A percentile compares a stretch with the other conserved stretches of the same genome.
Conservation (phyloP, 495 filamentous ascomycete genomes). For the Hyaloscypha variabilis region DNA sequence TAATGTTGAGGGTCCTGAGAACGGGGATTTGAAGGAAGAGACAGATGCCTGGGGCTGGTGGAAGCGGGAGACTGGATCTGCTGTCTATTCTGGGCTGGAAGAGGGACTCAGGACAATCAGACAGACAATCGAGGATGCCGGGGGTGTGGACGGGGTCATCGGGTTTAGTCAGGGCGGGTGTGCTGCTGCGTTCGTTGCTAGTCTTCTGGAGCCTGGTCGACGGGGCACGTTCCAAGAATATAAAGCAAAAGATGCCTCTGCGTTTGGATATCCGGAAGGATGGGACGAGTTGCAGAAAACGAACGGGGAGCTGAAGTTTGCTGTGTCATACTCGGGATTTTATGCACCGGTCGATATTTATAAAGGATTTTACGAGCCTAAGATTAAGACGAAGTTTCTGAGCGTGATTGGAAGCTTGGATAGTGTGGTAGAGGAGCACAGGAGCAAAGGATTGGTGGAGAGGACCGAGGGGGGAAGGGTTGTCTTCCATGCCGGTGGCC, state of each 20-base stretch:
- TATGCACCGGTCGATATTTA: conserved; percentile 64
- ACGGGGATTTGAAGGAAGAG: conserved; percentile 37
- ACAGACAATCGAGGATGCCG: conserved; percentile 54
- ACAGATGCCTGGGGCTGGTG: conserved; percentile 76
- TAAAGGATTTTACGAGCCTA: conserved; percentile 72
- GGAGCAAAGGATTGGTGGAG: conserved; percentile 66
- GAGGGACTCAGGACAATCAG: conserved; percentile 64
- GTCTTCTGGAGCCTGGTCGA: conserved; percentile 65
- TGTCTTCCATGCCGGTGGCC: conserved; percentile 88
- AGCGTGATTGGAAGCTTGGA: conserved; percentile 86
- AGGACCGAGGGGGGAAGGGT: conserved; percentile 60
- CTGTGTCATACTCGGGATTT: conserved; percentile 80
- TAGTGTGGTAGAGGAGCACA: conserved; percentile 80
- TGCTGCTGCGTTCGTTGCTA: conserved; percentile 60
- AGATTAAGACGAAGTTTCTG: conserved; percentile 74
- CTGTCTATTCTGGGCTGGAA: conserved; percentile 66
- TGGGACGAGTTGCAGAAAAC: conserved; percentile 39
- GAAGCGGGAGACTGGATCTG: conserved; percentile 61
- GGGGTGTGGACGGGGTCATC: conserved; percentile 71
- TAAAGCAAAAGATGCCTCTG: conserved; percentile 37
- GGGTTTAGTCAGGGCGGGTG: conserved; percentile 76
- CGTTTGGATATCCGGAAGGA: conserved; percentile 35
- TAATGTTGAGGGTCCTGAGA: conserved; percentile 23
- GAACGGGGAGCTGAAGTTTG: conserved; percentile 73
- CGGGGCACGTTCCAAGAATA: conserved; percentile 45